Evolutionary conservation across 805 yeast genomes (phyloP), one percentile per base, ranked within the genome.

Genomic region (Ogataea allantospora): DNA sequence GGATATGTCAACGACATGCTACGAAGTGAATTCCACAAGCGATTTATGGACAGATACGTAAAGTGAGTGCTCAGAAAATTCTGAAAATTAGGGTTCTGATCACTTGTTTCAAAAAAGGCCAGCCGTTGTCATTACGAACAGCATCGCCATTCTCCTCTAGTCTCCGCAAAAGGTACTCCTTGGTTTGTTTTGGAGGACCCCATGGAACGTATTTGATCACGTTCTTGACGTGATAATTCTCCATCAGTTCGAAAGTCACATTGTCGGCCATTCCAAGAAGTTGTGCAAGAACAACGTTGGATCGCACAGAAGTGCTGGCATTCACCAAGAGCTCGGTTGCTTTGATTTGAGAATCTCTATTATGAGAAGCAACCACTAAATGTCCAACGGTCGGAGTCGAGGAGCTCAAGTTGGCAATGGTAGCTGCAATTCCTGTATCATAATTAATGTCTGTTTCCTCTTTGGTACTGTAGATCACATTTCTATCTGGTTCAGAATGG

Each of bases 61-160:
- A 62, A 50, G 38, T 70, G 44, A 43, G 10, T 21, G 24, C 19
- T 7, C 24, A 12, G 27, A 54, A 46, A 7, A 59, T 13, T 50
- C 69, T 67, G 24, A 52, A 54, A 23, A 34, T 42, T 33, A 68
- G 48, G 16, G 73, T 63, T 24, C 55, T 53, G 12, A 62, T 21
- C 13, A 80, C 78, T 26, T 78, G 79, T 53, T 71, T 77, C 28
- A 83, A 66, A 51, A 85, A 71, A 33, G 83, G 83, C 70, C 78
- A 74, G n/a, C 95, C 93, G 47, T 80, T 82, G 61, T 84, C 93
- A 39, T 73, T 72, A 68, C 91, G 80, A 6, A 87, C 95, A 7
- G 96, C 95, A 63, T 89, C 96, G 16, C 96, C 96, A 58, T 89
- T 89, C 67, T 89, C 98, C 67, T 89, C 96, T 46, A 89, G 70